Conservation (phyloP, 768 basidiomycete species). For the Fomitopsis serialis region DNA sequence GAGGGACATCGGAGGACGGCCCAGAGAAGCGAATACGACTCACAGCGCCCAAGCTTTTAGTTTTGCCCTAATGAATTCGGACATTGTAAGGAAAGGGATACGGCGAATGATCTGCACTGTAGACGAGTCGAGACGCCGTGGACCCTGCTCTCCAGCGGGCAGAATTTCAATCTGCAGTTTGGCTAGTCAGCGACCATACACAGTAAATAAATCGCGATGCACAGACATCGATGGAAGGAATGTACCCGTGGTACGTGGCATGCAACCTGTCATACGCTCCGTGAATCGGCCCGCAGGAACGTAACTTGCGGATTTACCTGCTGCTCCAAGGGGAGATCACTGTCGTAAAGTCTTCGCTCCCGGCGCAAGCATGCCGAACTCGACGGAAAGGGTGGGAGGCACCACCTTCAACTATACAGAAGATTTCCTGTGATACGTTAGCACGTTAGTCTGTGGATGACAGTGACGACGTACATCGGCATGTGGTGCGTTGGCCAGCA, state of each 20-base stretch:
- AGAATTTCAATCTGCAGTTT: slow-evolving; percentile 69
- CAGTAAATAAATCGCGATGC: not conserved
- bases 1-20: slow-evolving; percentile 9
- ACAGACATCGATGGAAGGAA: slow-evolving; percentile 73
- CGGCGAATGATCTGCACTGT: slow-evolving; percentile 66
- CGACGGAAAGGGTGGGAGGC: slow-evolving; percentile 68
- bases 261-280: slow-evolving; percentile 48
- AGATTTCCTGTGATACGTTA: slow-evolving; percentile 59
- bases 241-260: slow-evolving; percentile 67
- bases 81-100: slow-evolving; percentile 77
- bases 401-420: slow-evolving; percentile 79
- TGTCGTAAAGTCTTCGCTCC: slow-evolving; percentile 57
- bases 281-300: slow-evolving; percentile 4
- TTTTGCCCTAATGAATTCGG: slow-evolving; percentile 84
- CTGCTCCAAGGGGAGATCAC: slow-evolving; percentile 85
- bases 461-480: slow-evolving; percentile 50
- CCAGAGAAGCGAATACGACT: slow-evolving; percentile 21
- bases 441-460: not conserved
- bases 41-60: slow-evolving; percentile 81
- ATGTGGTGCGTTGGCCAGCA: slow-evolving; percentile 59
- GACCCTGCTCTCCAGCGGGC: slow-evolving; percentile 77
- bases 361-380: slow-evolving; percentile 69
- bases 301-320: slow-evolving; percentile 40
- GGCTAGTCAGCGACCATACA: not conserved
- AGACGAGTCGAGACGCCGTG: slow-evolving; percentile 61